phyloP scores from a whole-genome alignment of 306 rosid genomes.

The Ziziphus jujuba region DNA sequence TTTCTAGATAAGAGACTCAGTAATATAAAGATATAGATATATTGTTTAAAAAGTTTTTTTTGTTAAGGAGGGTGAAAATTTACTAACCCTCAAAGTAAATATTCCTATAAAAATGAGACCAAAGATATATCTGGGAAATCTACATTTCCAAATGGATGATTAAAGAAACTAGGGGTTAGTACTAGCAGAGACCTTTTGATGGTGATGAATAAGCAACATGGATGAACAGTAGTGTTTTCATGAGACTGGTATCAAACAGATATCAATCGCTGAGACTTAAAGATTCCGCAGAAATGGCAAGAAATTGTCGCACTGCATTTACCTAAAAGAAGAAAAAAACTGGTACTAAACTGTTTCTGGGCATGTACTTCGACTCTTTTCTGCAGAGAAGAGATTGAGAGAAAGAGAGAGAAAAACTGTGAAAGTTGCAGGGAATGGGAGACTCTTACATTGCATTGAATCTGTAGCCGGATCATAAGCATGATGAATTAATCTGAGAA shows the following conservation, averaged over 20 bases:
- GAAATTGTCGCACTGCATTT: slow-evolving; percentile 18
- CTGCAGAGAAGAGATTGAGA: neutral
- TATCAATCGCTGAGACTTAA: slow-evolving; percentile 2
- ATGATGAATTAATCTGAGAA: too few relatives aligned
- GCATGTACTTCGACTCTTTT: neutral
- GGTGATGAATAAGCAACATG: slow-evolving; percentile 3
- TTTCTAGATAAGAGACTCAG: too few relatives aligned
- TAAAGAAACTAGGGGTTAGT: slow-evolving; percentile 10
- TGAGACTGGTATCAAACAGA: slow-evolving; percentile 30
- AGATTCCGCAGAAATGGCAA: neutral
- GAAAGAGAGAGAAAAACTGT: neutral
- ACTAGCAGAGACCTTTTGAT: neutral
- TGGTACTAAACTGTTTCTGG: slow-evolving; percentile 4
- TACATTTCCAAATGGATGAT: slow-evolving; percentile 26
- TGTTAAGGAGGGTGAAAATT: neutral
- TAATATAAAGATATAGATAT: too few relatives aligned
- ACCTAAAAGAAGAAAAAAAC: slow-evolving; percentile 12
- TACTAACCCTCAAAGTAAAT: neutral
- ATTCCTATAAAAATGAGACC: neutral
- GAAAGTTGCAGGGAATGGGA: too few relatives aligned
- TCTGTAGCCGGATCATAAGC: neutral
- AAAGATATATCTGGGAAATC: neutral
- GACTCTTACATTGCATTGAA: neutral
- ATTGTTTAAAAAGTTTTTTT: too few relatives aligned
- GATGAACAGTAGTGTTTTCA: slow-evolving; percentile 18